Evolutionary conservation across 768 basidiomycete species (phyloP).

Genomic region (Boletus pseudo-olivaceus): DNA sequence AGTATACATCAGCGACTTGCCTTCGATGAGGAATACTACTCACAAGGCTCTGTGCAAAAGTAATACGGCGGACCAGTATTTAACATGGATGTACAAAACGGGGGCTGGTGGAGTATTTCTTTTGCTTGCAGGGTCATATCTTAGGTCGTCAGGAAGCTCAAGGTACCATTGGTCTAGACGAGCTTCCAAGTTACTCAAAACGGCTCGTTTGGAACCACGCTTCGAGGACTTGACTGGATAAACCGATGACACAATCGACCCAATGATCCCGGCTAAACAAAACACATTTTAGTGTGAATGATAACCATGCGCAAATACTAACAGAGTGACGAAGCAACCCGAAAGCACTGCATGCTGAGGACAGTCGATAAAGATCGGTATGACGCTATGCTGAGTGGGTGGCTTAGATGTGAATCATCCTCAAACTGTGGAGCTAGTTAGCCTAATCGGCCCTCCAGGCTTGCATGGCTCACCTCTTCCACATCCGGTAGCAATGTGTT

Average conservation of each 20-base stretch:
- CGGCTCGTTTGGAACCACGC: constrained; percentile 44
- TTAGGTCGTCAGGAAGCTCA: constrained; percentile 59
- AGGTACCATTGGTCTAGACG: constrained; percentile 74
- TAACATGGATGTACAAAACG: constrained; percentile 63
- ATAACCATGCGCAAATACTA: constrained; percentile 21
- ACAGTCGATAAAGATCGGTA: constrained; percentile 36
- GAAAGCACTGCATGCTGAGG: constrained; percentile 55
- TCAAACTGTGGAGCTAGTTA: constrained; percentile 44
- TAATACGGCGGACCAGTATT: constrained; percentile 74
- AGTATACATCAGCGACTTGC: constrained; percentile 8
- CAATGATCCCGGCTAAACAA: constrained; percentile 61
- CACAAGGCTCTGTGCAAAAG: constrained; percentile 78
- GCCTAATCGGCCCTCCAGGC: not conserved
- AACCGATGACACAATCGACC: constrained; percentile 60
- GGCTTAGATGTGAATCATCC: constrained; percentile 55
- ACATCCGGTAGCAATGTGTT: constrained; percentile 61
- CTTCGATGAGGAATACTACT: constrained; percentile 32
- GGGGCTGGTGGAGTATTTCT: constrained; percentile 57
- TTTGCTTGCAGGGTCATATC: constrained; percentile 55
- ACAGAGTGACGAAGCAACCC: constrained; percentile 58
- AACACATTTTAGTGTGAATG: not conserved
- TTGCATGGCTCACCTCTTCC: constrained; percentile 41
- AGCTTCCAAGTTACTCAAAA: constrained; percentile 56
- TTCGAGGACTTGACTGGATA: constrained; percentile 62
- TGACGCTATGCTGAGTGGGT: constrained; percentile 36